Base-by-base conservation (phyloP, 2,329 filamentous ascomycete genomes). In the Alternaria rosae region DNA sequence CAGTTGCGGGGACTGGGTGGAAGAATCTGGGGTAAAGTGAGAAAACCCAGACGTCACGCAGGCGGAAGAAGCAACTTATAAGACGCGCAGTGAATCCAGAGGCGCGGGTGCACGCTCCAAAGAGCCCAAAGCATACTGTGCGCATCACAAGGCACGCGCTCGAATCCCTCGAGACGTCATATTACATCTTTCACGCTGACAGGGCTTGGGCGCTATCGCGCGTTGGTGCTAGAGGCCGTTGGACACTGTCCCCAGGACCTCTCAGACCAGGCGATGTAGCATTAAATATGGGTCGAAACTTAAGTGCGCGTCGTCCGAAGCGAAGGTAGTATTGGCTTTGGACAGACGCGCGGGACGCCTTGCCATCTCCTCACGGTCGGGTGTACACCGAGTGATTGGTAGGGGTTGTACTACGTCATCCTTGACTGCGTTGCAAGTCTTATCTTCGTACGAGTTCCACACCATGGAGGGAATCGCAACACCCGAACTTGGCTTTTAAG, bases 161-260 rank as follows among this genome's bases (percentile, higher is more conserved):
- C 55, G 47, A 50, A 43, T 51, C 38, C 38, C 47, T 23, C 41
- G 23, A 60, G 64, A 66, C 61, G 66, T 68, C 66, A 66, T 68
- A 55, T 61, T 48, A 58, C 64, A 64, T 57, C 54, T 21, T 60
- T 44, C 42, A 54, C 30, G 53, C 44, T 51, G 53, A 58, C 59
- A 54, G 35, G 51, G 28, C 43, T 55, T 54, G 51, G 41, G 50
- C 63, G 61, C 65, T 66, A 66, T 43, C 38, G 58, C 55, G 57
- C 44, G 57, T 55, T 57, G 13, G 41, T 43, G 47, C 25, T 50
- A 59, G 59, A 35, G 17, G 43, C 50, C 59, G 61, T 61, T 64
- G 54, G 26, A 42, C 17, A 57, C 28, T 32, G 28, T 41, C 20
- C 38, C 53, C 17, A 44, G 25, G 60, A 54, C 54, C 66, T 62